Conservation (phyloP, 1,284 basidiomycete species). For the Boletus sp. region DNA sequence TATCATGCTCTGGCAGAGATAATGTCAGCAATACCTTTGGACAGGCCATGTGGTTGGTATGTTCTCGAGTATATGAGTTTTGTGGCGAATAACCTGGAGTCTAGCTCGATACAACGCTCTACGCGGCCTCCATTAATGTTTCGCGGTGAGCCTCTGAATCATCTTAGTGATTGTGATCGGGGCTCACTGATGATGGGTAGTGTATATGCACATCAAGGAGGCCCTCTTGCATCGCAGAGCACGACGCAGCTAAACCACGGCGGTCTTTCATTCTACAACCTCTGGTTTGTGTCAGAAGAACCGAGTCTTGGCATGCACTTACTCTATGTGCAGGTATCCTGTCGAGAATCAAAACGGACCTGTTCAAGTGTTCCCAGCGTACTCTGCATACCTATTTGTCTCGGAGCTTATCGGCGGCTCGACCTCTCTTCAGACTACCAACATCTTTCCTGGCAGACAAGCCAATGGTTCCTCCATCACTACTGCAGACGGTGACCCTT, state of each 20-base stretch:
- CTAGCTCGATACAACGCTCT: conserved; percentile 39
- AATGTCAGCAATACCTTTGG: conserved; percentile 46
- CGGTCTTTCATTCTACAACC: conserved; percentile 50
- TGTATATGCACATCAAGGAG: conserved; percentile 55
- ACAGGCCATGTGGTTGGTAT: conserved; percentile 53
- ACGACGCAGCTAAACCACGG: conserved; percentile 44
- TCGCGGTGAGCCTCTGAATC: conserved; percentile 40
- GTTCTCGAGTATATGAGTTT: conserved; percentile 10
- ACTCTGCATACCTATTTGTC: conserved; percentile 52
- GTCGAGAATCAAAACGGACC: conserved; percentile 50
- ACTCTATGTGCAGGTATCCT: not conserved
- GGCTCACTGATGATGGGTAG: conserved; percentile 28
- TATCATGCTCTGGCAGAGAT: conserved; percentile 52
- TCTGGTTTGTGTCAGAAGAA: conserved; percentile 43
- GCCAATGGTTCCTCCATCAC: conserved; percentile 54
- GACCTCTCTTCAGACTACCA: conserved; percentile 46
- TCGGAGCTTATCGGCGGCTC: conserved; percentile 51
- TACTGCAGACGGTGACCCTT: conserved; percentile 49
- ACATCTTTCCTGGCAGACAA: conserved; percentile 54
- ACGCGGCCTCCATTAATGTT: conserved; percentile 55
- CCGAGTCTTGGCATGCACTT: not conserved
- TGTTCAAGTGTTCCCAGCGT: conserved; percentile 53
- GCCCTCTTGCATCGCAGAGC: conserved; percentile 53
- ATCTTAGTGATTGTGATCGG: not conserved
- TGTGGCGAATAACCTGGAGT: conserved; percentile 1